These are phyloP conservation scores for Phyllosticta paracitricarpa DNA, from an alignment of 2,329 filamentous ascomycete genomes.

Conservation along the genomic window DNA sequence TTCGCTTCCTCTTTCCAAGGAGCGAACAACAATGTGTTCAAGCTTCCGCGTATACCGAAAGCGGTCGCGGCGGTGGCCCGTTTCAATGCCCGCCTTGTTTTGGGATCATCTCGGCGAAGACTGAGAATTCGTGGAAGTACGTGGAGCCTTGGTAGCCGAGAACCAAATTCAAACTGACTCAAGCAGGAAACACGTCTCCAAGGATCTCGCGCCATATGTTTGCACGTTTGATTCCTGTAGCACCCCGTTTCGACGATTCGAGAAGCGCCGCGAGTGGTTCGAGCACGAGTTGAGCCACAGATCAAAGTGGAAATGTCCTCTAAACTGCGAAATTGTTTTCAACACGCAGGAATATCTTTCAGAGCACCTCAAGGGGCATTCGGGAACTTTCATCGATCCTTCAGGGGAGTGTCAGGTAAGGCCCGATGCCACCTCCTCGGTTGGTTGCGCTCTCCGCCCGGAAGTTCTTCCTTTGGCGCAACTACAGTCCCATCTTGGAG, in stretches of 20 bases:
- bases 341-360: background rate
- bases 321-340: background rate
- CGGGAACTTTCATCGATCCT: background rate
- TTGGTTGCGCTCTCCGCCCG: no score
- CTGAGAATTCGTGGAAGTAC: background rate
- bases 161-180: background rate
- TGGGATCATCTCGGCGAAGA: background rate
- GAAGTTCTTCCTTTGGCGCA: background rate
- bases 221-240: background rate
- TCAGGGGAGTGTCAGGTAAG: background rate
- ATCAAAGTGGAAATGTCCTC: background rate
- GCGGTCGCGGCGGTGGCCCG: background rate
- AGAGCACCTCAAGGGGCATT: no score
- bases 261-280: constrained; percentile 1
- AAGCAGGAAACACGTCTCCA: background rate
- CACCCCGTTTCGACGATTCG: background rate
- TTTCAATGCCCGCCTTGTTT: constrained; percentile 2
- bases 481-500: background rate
- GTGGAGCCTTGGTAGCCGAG: background rate
- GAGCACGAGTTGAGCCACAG: background rate
- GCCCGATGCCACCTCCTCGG: no score
- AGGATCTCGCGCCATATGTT: background rate
- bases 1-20: background rate
- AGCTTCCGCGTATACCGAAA: background rate
- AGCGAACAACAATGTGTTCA: background rate